Conservation (phyloP, 2,329 filamentous ascomycete genomes). For the Tolypocladium tundrense region DNA sequence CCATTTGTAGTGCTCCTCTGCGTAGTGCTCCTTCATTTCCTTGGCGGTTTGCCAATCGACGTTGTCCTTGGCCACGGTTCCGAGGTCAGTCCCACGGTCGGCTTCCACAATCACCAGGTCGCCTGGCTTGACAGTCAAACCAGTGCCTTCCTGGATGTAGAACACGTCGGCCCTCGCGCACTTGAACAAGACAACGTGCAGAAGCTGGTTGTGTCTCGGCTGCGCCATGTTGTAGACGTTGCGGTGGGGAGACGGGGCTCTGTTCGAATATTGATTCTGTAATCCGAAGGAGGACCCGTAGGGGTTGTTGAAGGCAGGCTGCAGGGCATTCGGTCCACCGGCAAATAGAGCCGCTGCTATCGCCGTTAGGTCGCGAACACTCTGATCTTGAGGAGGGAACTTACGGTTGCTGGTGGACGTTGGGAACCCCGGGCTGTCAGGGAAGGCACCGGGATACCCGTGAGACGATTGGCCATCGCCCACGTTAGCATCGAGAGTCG, state of each 20-base stretch:
- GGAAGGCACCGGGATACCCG: slow-evolving; percentile 30
- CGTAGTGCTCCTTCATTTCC: slow-evolving; percentile 80
- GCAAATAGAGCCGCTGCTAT: slow-evolving; percentile 15
- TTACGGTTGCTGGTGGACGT: slow-evolving; percentile 28
- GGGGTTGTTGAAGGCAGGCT: slow-evolving; percentile 21
- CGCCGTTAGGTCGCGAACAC: slow-evolving; percentile 1
- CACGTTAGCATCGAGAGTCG: slow-evolving; percentile 33
- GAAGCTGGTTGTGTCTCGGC: slow-evolving; percentile 55
- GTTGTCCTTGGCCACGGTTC: slow-evolving; percentile 81
- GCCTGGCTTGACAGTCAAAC: slow-evolving; percentile 78
- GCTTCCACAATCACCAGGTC: slow-evolving; percentile 97
- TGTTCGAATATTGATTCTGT: slow-evolving; percentile 33
- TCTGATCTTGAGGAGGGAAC: slow-evolving; percentile 9
- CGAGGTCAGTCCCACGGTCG: slow-evolving; percentile 89
- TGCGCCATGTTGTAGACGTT: slow-evolving; percentile 51
- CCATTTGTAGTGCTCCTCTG: slow-evolving; percentile 95
- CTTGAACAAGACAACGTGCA: slow-evolving; percentile 94
- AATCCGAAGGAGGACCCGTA: slow-evolving; percentile 38
- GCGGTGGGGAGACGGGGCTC: slow-evolving; percentile 51
- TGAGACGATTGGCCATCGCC: slow-evolving; percentile 33
- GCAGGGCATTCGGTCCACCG: slow-evolving; percentile 14
- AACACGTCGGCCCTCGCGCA: slow-evolving; percentile 92
- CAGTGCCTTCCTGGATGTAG: slow-evolving; percentile 92
- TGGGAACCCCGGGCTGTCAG: slow-evolving; percentile 26
- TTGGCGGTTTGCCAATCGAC: slow-evolving; percentile 82